These are phyloP conservation scores for Pleurotus giganteus DNA, from an alignment of 768 basidiomycete genomes.

Conservation along the genomic window DNA sequence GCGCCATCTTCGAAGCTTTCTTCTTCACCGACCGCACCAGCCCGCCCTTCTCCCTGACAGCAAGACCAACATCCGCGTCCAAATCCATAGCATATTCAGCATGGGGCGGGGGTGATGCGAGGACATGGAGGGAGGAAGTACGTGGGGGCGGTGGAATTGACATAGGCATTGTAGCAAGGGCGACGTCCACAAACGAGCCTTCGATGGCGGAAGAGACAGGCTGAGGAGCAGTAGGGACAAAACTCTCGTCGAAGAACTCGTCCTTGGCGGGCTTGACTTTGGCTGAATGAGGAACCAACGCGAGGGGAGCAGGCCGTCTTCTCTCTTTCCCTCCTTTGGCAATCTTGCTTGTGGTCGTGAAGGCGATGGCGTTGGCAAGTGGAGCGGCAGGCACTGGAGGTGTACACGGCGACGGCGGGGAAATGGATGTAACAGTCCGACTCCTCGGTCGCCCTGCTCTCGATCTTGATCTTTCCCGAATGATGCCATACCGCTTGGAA, in stretches of 20 bases:
- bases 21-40: not conserved
- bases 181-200: not conserved
- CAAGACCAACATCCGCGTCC: not conserved
- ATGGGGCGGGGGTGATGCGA: not conserved
- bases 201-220: not conserved
- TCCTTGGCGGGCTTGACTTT: not conserved
- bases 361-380: not conserved
- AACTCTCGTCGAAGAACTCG: not conserved
- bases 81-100: not conserved
- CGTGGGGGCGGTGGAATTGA: not conserved
- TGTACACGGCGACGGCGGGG: not conserved
- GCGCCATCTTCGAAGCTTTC: not conserved
- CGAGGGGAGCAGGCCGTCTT: not conserved
- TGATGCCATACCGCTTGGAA: not conserved
- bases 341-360: not conserved
- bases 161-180: not conserved
- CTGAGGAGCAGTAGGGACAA: not conserved
- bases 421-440: not conserved
- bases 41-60: not conserved
- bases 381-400: too few relatives aligned
- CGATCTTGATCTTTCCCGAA: not conserved
- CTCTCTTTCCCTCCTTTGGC: not conserved
- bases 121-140: not conserved
- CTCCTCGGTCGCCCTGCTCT: not conserved
- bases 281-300: not conserved